Conservation (phyloP, 2,329 filamentous ascomycete genomes). For the Aspergillus sp. region DNA sequence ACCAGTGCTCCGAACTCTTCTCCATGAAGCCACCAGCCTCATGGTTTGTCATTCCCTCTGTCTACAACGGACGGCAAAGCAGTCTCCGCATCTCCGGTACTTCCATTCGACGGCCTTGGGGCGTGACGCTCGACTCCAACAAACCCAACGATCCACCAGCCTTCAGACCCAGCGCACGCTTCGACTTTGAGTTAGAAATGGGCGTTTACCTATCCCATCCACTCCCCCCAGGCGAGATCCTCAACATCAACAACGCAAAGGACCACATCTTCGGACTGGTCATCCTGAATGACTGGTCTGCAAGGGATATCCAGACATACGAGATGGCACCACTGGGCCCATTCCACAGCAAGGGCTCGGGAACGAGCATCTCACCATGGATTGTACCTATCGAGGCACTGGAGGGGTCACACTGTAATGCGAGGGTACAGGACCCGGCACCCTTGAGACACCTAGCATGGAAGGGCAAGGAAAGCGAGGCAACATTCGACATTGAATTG, state of each 20-base stretch:
- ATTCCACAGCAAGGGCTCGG: conserved; percentile 61
- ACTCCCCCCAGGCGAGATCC: conserved; percentile 38
- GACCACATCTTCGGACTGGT: conserved; percentile 65
- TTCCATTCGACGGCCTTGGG: conserved; percentile 16
- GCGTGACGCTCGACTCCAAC: conserved; percentile 3
- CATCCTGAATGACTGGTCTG: conserved; percentile 62
- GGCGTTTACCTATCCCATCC: conserved; percentile 49
- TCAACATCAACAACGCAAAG: conserved; percentile 46
- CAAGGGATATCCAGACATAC: conserved; percentile 61
- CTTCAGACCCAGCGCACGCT: conserved; percentile 41
- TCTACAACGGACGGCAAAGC: conserved; percentile 21
- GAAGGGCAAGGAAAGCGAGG: conserved; percentile 1
- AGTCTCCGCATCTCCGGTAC: conserved; percentile 13
- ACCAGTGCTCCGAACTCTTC: conserved; percentile 14
- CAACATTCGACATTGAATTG: conserved; percentile 17
- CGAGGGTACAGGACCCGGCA: conserved; percentile 3
- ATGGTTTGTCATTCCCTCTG: conserved; percentile 17
- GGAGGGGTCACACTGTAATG: neutral
- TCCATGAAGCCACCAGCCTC: neutral
- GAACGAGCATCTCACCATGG: conserved; percentile 62
- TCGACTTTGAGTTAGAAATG: conserved; percentile 56
- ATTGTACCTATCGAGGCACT: conserved; percentile 61
- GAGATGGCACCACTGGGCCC: conserved; percentile 63
- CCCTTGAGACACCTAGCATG: conserved; percentile 14
- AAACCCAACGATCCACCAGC: neutral